Evolutionary conservation across 306 rosid species (phyloP), one percentile per base, ranked within the genome.

Genomic region (Citrullus amarus): DNA sequence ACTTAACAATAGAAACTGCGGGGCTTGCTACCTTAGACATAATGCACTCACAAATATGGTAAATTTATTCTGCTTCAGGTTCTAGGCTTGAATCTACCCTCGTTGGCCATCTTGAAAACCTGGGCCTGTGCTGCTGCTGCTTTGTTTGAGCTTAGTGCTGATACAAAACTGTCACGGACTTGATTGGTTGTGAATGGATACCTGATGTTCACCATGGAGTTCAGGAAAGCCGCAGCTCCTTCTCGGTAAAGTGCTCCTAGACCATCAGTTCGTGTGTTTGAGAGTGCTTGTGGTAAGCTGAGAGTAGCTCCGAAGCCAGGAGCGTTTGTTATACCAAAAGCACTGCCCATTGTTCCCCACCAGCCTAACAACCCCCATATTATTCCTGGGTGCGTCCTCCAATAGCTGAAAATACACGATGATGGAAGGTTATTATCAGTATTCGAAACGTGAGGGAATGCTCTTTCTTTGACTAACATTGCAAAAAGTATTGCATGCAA

Each of bases 301-400:
- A 85, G 5, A 14, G 88, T 74, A 4, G 91, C 73, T 25, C 92
- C 88, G 12, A 88, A 70, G 55, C 96, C 97, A 22, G 96, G 90
- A 79, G 89, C 43, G 74, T 55, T 87, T 2, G 89, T 77, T 0
- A 46, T 85, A 4, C 97, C 96, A 82, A 95, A 95, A 46, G 91
- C 84, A 79, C 76, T 88, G 14, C 99, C 97, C 44, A 92, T 6
- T 9, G 88, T 92, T 86, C 96, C 97, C 97, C 93, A 95, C 96
- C 96, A 95, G 3, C 99, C 99, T 9, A 95, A 80, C 60, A 92
- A 22, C 43, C 97, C 99, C 96, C 90, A 90, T 55, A 95, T 90
- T 69, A 91, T 68, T 74, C 76, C 84, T 46, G 99, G 99, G 81
- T 95, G 97, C 73, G 51, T 82, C 78, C 82, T 91, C 99, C 99